A percentile compares a stretch with the other conserved stretches of the same genome.
phyloP scores from a whole-genome alignment of 129 eudicot genomes.

The Flaveria trinervia region DNA sequence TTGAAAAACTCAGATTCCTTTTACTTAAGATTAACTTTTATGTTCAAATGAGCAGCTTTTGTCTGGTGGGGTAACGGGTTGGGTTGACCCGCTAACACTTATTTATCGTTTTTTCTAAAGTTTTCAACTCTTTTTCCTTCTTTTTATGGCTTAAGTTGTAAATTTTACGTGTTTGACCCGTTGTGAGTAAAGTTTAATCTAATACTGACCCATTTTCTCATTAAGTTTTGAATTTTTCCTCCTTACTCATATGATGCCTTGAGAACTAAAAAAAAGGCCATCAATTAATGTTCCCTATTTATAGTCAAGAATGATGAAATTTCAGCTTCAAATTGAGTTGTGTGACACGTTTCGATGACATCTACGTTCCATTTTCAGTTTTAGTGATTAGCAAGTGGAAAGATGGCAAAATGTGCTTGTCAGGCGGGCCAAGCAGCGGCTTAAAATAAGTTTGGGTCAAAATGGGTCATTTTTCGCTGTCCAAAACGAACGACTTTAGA shows the following conservation, averaged over 20 bases:
- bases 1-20: not conserved
- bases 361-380: not conserved
- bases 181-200: not conserved
- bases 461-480: not conserved
- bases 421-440: not conserved
- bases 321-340: not conserved
- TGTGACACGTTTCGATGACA: not conserved
- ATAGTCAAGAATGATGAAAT: constrained; percentile 1
- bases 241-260: not conserved
- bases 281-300: constrained; percentile 1
- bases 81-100: not conserved
- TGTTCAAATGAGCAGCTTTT: too few species aligned
- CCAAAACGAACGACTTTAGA: not conserved
- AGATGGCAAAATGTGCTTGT: not conserved
- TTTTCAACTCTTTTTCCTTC: not conserved
- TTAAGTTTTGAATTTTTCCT: not conserved
- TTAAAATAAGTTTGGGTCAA: not conserved
- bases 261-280: not conserved
- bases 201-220: not conserved
- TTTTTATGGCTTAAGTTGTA: not conserved
- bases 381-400: not conserved
- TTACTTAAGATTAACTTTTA: not conserved
- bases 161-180: not conserved
- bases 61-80: not conserved
- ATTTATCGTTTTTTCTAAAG: not conserved